Conservation (phyloP, 345 rosid species). For the Populus tremula region DNA sequence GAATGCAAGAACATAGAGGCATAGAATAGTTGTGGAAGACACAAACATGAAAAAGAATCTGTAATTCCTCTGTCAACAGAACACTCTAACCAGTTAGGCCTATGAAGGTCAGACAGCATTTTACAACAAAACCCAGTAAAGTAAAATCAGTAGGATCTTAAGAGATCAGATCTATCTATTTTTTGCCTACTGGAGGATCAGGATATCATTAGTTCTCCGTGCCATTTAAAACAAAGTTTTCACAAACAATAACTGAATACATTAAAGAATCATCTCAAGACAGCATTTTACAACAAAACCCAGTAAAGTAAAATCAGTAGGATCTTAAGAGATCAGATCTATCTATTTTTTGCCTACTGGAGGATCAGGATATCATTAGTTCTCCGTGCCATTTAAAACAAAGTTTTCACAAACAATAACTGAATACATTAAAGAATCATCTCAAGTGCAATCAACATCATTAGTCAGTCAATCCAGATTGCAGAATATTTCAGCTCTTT, state of each 20-base stretch:
- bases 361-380: not conserved
- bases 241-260: not conserved
- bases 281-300: conserved; percentile 2
- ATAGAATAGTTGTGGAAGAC: conserved; percentile 73
- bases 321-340: not conserved
- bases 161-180: not conserved
- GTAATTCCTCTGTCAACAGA: conserved; percentile 75
- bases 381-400: not conserved
- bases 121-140: not conserved
- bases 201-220: not conserved
- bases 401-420: not conserved
- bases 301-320: not conserved
- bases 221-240: not conserved
- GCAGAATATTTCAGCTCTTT: not conserved
- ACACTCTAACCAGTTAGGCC: conserved; percentile 21
- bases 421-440: not conserved
- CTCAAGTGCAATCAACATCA: not conserved
- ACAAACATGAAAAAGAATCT: conserved; percentile 95
- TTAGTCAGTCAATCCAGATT: not conserved
- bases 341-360: not conserved
- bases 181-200: too few species aligned
- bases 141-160: conserved; percentile 2
- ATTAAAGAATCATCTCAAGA: not conserved
- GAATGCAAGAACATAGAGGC: conserved; percentile 75
- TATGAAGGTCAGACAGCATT: not conserved